These are phyloP conservation scores for Galerina sulciceps DNA, from an alignment of 768 basidiomycete genomes.

Conservation along the genomic window DNA sequence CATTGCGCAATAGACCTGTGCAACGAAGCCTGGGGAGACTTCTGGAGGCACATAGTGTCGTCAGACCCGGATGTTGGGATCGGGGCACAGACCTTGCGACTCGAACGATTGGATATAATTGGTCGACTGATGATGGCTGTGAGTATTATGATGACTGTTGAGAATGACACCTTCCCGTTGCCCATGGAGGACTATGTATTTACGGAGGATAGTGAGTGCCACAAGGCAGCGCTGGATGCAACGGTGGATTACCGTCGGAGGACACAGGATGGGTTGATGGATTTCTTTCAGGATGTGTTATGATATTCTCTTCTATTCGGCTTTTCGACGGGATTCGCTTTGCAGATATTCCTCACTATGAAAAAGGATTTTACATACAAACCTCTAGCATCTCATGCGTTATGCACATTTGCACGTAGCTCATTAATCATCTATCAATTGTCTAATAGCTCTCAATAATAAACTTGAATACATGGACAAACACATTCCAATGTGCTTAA, in stretches of 20 bases:
- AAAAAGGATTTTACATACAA: too few species aligned
- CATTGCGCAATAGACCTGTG: conserved; percentile 46
- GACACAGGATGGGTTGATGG: conserved; percentile 11
- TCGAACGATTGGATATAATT: conserved; percentile 37
- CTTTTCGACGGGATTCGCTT: too few species aligned
- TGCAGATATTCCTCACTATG: too few species aligned
- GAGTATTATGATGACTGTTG: conserved; percentile 48
- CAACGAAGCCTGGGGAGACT: conserved; percentile 46
- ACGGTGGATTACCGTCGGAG: conserved; percentile 2
- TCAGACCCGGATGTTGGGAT: not conserved
- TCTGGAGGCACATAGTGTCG: conserved; percentile 43
- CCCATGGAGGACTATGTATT: not conserved
- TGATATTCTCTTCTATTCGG: not conserved
- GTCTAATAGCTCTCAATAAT: too few species aligned
- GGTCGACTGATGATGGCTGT: conserved; percentile 52
- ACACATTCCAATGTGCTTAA: too few species aligned
- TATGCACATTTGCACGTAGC: too few species aligned
- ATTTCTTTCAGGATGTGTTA: conserved; percentile 15
- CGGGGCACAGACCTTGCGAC: conserved; percentile 1
- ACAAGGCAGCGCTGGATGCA: conserved; percentile 5
- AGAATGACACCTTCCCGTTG: conserved; percentile 30
- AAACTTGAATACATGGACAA: too few species aligned
- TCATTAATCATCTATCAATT: too few species aligned
- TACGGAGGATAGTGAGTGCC: conserved; percentile 3
- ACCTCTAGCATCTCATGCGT: too few species aligned